Conservation (phyloP, 225 moss, liverwort and hornwort species). For the Pseudoscleropodium purum region DNA sequence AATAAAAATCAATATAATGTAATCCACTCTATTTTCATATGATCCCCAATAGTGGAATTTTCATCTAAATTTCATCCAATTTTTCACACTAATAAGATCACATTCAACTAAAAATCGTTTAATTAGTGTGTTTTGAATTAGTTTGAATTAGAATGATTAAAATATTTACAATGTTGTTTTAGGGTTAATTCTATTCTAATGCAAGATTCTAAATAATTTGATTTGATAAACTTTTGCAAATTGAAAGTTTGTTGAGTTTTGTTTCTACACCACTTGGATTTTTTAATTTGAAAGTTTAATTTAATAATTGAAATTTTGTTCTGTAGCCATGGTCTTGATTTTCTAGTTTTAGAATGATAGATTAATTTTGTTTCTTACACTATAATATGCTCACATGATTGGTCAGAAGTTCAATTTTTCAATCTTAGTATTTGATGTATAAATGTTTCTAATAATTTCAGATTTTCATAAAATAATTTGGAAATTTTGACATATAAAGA, state of each 20-base stretch:
- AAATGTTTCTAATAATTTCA: background rate
- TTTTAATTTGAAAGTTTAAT: no score
- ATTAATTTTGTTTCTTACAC: background rate
- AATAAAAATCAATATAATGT: background rate
- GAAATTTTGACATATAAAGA: background rate
- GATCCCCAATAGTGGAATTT: background rate
- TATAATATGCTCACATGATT: background rate
- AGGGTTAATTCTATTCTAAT: background rate
- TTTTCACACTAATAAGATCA: rapidly evolving
- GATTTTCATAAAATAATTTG: background rate
- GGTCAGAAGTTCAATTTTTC: background rate
- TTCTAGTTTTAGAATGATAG: background rate
- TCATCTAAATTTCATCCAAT: background rate
- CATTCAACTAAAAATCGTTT: background rate
- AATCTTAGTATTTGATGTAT: background rate
- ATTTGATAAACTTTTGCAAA: background rate
- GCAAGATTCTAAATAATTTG: background rate
- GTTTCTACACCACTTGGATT: background rate
- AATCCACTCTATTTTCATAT: background rate
- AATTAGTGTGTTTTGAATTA: background rate
- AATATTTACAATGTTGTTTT: background rate
- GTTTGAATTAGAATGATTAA: rapidly evolving
- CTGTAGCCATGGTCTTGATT: background rate
- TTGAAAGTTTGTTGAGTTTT: background rate
- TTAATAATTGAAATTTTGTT: background rate